Conservation (phyloP, 192 early-diverging fungal species). For the Phlyctochytrium planicorne region DNA sequence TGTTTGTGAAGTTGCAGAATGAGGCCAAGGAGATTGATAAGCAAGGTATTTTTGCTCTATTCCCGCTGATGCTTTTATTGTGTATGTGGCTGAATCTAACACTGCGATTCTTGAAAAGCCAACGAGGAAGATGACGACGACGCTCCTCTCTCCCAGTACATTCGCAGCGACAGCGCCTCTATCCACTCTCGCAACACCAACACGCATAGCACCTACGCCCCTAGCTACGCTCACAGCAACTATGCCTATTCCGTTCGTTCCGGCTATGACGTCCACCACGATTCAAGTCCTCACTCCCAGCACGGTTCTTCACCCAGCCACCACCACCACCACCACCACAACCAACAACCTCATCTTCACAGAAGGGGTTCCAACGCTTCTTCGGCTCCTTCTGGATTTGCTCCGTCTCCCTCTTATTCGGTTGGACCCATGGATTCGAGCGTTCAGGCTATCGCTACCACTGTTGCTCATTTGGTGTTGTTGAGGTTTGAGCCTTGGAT, state of each 20-base stretch:
- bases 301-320: neutral
- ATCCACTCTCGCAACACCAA: neutral
- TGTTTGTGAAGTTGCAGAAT: neutral
- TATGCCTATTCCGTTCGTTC: too few relatives aligned
- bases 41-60: neutral
- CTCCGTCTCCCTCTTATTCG: neutral
- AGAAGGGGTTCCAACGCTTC: neutral
- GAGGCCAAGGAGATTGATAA: neutral
- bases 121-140: slow-evolving; percentile 1
- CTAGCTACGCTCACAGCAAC: neutral
- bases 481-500: slow-evolving; percentile 9
- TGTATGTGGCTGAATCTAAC: neutral
- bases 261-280: too few relatives aligned
- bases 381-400: neutral
- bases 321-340: neutral
- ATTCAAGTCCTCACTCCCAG: too few relatives aligned
- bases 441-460: neutral
- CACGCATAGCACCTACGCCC: neutral
- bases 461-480: slow-evolving; percentile 2
- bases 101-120: too few relatives aligned
- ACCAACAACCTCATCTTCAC: neutral
- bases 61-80: neutral
- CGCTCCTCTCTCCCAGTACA: slow-evolving; percentile 2
- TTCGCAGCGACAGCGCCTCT: neutral
- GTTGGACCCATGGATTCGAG: neutral